A percentile compares a stretch with the other conserved stretches of the same genome.
Conservation (phyloP, 108 stramenopile genomes). For the Nannochloropsis salina region DNA sequence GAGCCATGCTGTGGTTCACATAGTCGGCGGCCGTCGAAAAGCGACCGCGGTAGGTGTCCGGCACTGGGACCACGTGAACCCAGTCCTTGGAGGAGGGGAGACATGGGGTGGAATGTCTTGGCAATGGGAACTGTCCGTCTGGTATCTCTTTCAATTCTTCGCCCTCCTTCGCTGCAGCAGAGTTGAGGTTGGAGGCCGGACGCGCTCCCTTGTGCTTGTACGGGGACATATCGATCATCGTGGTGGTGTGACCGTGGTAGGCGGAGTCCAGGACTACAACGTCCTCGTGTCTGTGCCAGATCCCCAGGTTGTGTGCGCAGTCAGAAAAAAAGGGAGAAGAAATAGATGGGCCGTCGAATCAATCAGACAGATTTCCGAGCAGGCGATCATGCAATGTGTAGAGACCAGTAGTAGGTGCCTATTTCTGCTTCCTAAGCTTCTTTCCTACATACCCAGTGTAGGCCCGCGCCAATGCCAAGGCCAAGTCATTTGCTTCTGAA, state of each 20-base stretch:
- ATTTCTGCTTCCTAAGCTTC: background rate
- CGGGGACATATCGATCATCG: slow-evolving; percentile 72
- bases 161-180: background rate
- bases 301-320: background rate
- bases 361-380: too few species aligned
- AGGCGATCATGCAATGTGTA: too few species aligned
- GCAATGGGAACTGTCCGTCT: background rate
- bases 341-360: background rate
- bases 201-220: slow-evolving; percentile 68
- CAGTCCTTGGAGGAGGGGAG: slow-evolving; percentile 14
- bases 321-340: background rate
- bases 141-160: background rate
- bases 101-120: too few species aligned
- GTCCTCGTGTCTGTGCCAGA: slow-evolving; percentile 12
- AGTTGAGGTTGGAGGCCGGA: background rate
- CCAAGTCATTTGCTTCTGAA: slow-evolving; percentile 94
- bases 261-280: slow-evolving; percentile 66
- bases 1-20: background rate
- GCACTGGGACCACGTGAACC: slow-evolving; percentile 72
- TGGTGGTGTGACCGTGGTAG: slow-evolving; percentile 87
- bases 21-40: background rate
- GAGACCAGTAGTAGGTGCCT: background rate
- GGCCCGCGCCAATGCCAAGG: slow-evolving; percentile 77
- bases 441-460: slow-evolving; percentile 16
- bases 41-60: slow-evolving; percentile 76